Evolutionary conservation across 2,329 filamentous ascomycete genomes (phyloP).

Genomic region (Ascochyta lentis): DNA sequence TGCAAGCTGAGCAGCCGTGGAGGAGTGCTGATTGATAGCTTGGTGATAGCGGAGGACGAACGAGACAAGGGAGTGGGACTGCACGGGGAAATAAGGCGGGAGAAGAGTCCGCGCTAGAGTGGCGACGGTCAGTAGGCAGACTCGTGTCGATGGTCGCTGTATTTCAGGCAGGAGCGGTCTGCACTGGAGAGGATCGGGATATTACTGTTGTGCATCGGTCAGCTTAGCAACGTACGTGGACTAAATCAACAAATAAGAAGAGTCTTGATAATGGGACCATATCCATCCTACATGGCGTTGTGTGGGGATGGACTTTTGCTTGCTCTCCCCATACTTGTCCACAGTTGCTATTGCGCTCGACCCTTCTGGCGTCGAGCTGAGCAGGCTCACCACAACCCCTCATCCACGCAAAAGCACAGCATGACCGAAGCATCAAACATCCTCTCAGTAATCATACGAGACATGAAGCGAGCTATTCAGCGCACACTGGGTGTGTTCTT

Average conservation of each 20-base stretch:
- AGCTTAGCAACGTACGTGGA: slow-evolving; percentile 29
- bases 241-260: neutral
- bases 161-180: slow-evolving; percentile 26
- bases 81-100: slow-evolving; percentile 13
- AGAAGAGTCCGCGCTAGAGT: slow-evolving; percentile 5
- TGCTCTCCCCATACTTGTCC: slow-evolving; percentile 3
- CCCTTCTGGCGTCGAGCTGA: neutral
- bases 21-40: neutral
- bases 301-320: neutral
- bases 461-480: neutral
- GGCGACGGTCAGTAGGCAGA: slow-evolving; percentile 26
- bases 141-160: slow-evolving; percentile 21
- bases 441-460: neutral
- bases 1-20: neutral
- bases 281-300: neutral
- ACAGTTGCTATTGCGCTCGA: slow-evolving; percentile 5
- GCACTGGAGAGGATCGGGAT: slow-evolving; percentile 27
- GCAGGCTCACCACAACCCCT: neutral
- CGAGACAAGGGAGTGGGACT: neutral
- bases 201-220: slow-evolving; percentile 34
- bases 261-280: neutral
- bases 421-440: neutral
- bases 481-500: neutral
- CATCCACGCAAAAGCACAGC: neutral
- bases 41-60: neutral